phyloP scores from a whole-genome alignment of 2,329 filamentous ascomycete species.

The Trichoderma afroharzianum region DNA sequence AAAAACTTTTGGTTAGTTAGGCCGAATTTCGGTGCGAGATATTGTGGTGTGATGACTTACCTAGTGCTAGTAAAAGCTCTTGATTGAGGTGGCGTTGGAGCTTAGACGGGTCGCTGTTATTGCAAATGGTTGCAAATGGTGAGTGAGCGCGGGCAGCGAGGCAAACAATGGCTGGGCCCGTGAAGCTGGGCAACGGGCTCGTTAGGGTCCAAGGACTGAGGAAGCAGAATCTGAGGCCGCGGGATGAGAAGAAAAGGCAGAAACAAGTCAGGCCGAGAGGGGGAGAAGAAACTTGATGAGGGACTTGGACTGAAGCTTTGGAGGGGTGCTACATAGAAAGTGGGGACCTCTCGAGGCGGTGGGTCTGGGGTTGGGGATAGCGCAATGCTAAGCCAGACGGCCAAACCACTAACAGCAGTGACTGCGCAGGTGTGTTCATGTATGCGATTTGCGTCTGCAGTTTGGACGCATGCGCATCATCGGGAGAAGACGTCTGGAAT shows the following conservation, averaged over 20 bases:
- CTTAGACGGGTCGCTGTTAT: neutral
- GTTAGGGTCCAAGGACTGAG: neutral
- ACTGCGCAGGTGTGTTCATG: conserved; percentile 3
- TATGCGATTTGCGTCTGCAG: conserved; percentile 10
- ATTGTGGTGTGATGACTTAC: conserved; percentile 10
- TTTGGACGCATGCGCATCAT: conserved; percentile 8
- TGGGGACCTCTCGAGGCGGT: conserved; percentile 11
- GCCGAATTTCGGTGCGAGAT: conserved; percentile 14
- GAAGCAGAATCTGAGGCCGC: conserved; percentile 5
- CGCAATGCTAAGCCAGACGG: neutral
- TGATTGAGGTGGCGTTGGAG: conserved; percentile 13
- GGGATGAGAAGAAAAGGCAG: neutral
- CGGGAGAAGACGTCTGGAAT: conserved; percentile 7
- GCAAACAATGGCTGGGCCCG: conserved; percentile 4
- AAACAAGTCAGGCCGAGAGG: conserved; percentile 11
- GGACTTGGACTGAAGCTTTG: conserved; percentile 19
- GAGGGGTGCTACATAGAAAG: conserved; percentile 18
- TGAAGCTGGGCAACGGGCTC: neutral
- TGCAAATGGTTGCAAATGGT: neutral
- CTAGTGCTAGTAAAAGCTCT: neutral
- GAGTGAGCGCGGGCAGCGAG: neutral
- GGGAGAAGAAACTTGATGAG: conserved; percentile 17
- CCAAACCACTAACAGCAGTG: conserved; percentile 13
- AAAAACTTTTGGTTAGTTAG: neutral
- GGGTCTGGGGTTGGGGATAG: conserved; percentile 17